Conservation (phyloP, 1,284 basidiomycete genomes). For the Apiotrichum gamsii region DNA sequence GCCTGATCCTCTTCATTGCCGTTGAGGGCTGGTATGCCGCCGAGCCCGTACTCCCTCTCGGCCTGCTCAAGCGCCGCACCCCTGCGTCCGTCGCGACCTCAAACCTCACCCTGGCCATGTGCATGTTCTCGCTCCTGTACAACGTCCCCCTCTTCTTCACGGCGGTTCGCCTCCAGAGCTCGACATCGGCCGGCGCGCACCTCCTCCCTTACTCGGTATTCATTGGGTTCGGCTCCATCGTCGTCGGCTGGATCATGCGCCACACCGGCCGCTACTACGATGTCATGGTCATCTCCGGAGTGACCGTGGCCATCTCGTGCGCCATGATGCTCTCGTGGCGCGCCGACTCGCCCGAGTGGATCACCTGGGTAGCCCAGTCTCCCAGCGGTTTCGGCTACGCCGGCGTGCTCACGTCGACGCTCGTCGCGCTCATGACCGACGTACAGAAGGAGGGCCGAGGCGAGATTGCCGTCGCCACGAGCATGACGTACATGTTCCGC, state of each 20-base stretch:
- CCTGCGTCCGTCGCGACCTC: conserved; percentile 69
- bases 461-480: conserved; percentile 63
- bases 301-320: conserved; percentile 22
- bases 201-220: conserved; percentile 60
- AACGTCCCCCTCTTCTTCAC: conserved; percentile 85
- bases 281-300: conserved; percentile 41
- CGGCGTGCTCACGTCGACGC: conserved; percentile 31
- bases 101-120: conserved; percentile 59
- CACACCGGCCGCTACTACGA: conserved; percentile 71
- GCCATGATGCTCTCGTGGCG: conserved; percentile 27
- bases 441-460: conserved; percentile 30
- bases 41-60: conserved; percentile 77
- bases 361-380: conserved; percentile 31
- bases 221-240: conserved; percentile 71
- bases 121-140: conserved; percentile 77
- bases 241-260: conserved; percentile 81
- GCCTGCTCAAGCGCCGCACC: conserved; percentile 58
- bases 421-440: conserved; percentile 38
- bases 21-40: conserved; percentile 66
- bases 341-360: conserved; percentile 51
- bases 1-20: conserved; percentile 57
- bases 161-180: conserved; percentile 69
- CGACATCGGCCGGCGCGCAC: conserved; percentile 71
- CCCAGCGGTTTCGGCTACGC: conserved; percentile 38
- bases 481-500: conserved; percentile 82